phyloP scores from a whole-genome alignment of 371 early-diverging fungal genomes.

The Circinella minor region DNA sequence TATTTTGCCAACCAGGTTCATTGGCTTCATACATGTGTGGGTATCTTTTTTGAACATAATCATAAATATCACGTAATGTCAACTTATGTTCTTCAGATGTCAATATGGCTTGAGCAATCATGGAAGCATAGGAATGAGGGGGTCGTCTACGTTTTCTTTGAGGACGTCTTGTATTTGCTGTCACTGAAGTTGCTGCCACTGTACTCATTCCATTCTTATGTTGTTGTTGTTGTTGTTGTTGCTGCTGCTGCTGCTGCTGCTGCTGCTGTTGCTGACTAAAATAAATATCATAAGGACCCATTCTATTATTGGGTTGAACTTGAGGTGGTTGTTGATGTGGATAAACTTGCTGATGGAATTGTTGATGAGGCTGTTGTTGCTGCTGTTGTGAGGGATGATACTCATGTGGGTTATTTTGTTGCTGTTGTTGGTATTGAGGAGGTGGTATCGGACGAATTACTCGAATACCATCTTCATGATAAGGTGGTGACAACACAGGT shows the following conservation, averaged over 20 bases:
- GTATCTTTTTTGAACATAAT: conserved; percentile 60
- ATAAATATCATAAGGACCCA: conserved; percentile 7
- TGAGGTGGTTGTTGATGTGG: conserved; percentile 4
- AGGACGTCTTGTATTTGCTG: conserved; percentile 5
- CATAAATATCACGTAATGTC: conserved; percentile 67
- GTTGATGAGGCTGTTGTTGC: conserved; percentile 11
- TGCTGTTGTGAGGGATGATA: background rate
- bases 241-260: background rate
- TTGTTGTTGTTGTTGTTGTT: background rate
- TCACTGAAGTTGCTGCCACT: background rate
- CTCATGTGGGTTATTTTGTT: background rate
- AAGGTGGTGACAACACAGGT: conserved; percentile 9
- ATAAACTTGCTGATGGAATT: background rate
- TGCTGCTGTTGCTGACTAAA: background rate
- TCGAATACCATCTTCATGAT: conserved; percentile 3
- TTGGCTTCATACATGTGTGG: conserved; percentile 60
- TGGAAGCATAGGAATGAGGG: conserved; percentile 67
- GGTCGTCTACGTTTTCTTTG: conserved; percentile 56
- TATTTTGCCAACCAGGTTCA: conserved; percentile 70
- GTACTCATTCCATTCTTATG: background rate
- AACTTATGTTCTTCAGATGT: conserved; percentile 47
- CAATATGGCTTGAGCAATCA: conserved; percentile 68
- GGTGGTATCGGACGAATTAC: conserved; percentile 6
- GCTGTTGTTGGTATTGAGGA: background rate
- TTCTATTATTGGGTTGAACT: conserved; percentile 8